These are phyloP conservation scores for Geotrichum candidum DNA, from an alignment of 1,139 yeast species.

Conservation along the genomic window DNA sequence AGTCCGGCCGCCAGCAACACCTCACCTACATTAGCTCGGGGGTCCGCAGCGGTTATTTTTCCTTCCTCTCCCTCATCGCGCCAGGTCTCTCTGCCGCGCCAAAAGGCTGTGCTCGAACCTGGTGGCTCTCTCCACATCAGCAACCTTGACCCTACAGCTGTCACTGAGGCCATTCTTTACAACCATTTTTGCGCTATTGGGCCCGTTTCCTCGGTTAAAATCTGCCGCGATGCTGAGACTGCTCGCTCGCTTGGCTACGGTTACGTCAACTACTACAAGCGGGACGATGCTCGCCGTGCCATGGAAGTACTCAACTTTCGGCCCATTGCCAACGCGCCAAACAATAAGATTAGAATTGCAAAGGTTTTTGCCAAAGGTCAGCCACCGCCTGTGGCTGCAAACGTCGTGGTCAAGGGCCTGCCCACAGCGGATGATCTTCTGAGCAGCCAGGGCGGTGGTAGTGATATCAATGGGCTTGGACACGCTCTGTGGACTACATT, in stretches of 20 bases:
- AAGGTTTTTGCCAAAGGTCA: conserved; percentile 9
- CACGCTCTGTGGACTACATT: conserved; percentile 64
- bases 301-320: conserved; percentile 40
- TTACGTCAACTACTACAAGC: conserved; percentile 41
- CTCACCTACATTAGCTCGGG: not conserved
- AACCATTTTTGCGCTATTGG: conserved; percentile 36
- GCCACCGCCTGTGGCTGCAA: conserved; percentile 29
- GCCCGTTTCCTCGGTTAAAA: conserved; percentile 43
- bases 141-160: not conserved
- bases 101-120: not conserved
- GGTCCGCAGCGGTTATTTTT: not conserved
- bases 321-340: conserved; percentile 27
- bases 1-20: not conserved
- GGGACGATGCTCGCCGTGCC: conserved; percentile 39
- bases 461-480: not conserved
- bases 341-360: conserved; percentile 24
- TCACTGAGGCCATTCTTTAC: conserved; percentile 38
- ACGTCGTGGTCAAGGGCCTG: conserved; percentile 38
- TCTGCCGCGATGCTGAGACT: conserved; percentile 39
- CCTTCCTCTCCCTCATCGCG: not conserved
- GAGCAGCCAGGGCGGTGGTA: not conserved
- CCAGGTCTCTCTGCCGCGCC: not conserved
- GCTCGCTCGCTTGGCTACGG: conserved; percentile 47
- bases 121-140: not conserved
- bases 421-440: conserved; percentile 67